Percentiles rank a stretch among this genome's conserved stretches.
These are phyloP conservation scores for Bacidia rubella DNA, from an alignment of 495 filamentous ascomycete genomes.

Conservation along the genomic window DNA sequence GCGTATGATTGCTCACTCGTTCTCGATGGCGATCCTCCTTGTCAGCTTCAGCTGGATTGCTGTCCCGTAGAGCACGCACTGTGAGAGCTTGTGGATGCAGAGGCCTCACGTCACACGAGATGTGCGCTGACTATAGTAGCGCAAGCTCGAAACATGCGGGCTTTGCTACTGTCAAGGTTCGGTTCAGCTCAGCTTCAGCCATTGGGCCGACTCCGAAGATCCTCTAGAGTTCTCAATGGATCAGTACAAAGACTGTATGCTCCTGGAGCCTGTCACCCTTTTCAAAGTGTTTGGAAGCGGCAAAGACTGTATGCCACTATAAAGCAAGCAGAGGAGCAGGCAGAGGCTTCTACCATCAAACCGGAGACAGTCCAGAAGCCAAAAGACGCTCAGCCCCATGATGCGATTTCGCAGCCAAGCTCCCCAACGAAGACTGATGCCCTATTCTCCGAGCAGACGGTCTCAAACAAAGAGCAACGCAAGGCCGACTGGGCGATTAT, in stretches of 20 bases:
- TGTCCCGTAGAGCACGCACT: neutral
- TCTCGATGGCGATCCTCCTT: neutral
- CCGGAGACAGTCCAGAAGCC: constrained; percentile 16
- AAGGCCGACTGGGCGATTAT: constrained; percentile 98
- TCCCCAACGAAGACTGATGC: constrained; percentile 28
- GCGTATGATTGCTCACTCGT: neutral
- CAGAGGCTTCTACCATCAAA: constrained; percentile 4
- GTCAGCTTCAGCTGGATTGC: neutral
- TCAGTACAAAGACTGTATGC: neutral
- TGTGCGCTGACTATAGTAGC: too few relatives aligned
- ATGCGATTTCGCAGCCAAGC: neutral
- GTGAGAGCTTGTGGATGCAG: too few relatives aligned
- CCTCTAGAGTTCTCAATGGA: neutral
- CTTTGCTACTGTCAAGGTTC: neutral
- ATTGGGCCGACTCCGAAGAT: neutral
- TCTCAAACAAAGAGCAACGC: constrained; percentile 69
- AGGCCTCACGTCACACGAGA: too few relatives aligned
- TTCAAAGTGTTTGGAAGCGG: neutral
- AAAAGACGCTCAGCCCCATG: constrained; percentile 18
- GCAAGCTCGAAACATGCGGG: neutral
- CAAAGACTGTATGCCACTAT: neutral
- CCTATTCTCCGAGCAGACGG: constrained; percentile 40
- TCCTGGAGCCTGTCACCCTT: neutral
- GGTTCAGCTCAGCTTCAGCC: neutral
- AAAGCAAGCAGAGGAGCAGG: neutral